Base-by-base conservation (phyloP, 2,329 filamentous ascomycete genomes). In the Diplodia seriata region DNA sequence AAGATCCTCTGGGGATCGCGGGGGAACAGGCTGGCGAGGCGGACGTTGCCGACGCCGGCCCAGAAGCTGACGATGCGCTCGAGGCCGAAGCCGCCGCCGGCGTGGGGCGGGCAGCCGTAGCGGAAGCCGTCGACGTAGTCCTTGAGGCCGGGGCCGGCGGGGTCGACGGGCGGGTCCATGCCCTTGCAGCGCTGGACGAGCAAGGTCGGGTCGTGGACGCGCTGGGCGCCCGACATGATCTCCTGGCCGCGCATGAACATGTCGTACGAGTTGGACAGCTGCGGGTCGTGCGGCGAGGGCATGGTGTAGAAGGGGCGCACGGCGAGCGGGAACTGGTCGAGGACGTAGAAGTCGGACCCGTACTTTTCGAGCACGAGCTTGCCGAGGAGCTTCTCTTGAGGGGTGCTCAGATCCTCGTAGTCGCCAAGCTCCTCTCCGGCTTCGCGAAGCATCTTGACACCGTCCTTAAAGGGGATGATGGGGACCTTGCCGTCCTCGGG, bases 271-370 rank as follows among this genome's bases (percentile, higher is more conserved):
- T 90, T 89, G 53, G 85, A 81, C 73, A 82, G 82, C 79, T 84
- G 73, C 7, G 80, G 74, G 72, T 80, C 76, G 47, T 71, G 49
- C 49, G 81, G 78, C 40, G 77, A 91, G 66, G 91, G 89, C 83
- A 94, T 92, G 70, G 94, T 93, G 81, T 97, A 98, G 81, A 97
- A 97, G 5, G 94, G 94, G 36, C 95, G 88, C 23, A 95, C 92
- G 47, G 85, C 84, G 79, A 95, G 89, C 54, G 95, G 95, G 85
- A 97, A 99, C 81, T 98, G 95, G 84, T 98, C 94, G 70, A 99
- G 87, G 26, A 96, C 90, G 83, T 97, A 98, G 83, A 98, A 98
- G 82, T 99, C 95, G 69, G 93, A 95, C 77, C 91, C 87, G 85
- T 91, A 97, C 82, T 97, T 97, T 74, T 92, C 86, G 68, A 92